These are phyloP conservation scores for Mycocentrospora acerina DNA, from an alignment of 2,329 filamentous ascomycete genomes.

Conservation along the genomic window DNA sequence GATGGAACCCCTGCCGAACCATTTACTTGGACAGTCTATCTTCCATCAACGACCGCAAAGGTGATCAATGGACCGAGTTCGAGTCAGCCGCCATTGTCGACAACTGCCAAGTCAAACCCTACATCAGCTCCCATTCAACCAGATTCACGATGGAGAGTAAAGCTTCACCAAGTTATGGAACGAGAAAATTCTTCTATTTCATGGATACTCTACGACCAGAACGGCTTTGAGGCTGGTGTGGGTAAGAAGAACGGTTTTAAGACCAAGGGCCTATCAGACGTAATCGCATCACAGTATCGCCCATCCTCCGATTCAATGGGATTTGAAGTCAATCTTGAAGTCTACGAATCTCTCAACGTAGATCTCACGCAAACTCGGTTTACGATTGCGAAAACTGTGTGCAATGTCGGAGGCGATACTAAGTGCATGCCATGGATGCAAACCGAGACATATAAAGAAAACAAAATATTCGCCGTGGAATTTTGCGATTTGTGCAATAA, in stretches of 20 bases:
- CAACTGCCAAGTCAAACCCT: constrained; percentile 1
- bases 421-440: no score
- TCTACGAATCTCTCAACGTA: neutral
- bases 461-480: neutral
- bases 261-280: neutral
- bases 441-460: no score
- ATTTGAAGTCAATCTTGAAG: neutral
- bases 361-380: constrained; percentile 1
- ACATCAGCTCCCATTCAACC: neutral
- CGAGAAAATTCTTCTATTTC: neutral
- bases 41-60: constrained; percentile 1
- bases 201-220: constrained; percentile 9
- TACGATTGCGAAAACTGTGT: neutral
- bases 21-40: constrained; percentile 1
- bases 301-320: neutral
- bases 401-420: neutral
- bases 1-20: neutral
- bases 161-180: constrained; percentile 4
- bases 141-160: constrained; percentile 4
- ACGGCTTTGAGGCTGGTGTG: constrained; percentile 6
- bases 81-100: neutral
- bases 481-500: neutral
- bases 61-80: neutral
- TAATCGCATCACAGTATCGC: neutral
- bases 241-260: neutral